These are phyloP conservation scores for Ustilago sp. DNA, from an alignment of 1,284 basidiomycete genomes.

Conservation along the genomic window DNA sequence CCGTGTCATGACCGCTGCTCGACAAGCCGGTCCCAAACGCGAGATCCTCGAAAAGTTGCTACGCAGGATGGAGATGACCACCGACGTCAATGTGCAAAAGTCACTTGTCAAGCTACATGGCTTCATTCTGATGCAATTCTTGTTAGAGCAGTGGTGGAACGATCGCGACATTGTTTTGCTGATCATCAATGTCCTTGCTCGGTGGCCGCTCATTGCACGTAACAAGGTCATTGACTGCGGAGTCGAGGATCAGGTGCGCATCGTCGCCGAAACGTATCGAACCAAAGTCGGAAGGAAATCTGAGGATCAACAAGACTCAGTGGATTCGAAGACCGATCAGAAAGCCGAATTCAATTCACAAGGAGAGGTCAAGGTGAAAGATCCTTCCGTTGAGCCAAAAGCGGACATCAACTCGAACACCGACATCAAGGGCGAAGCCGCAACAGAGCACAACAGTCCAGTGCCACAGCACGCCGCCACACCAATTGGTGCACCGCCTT, in stretches of 20 bases:
- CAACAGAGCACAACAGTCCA: neutral
- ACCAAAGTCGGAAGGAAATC: slow-evolving; percentile 25
- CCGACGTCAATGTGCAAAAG: slow-evolving; percentile 81
- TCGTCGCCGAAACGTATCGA: slow-evolving; percentile 42
- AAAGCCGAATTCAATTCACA: slow-evolving; percentile 1
- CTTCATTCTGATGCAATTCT: slow-evolving; percentile 89
- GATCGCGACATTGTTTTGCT: slow-evolving; percentile 80
- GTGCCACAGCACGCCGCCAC: neutral
- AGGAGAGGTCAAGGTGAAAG: slow-evolving; percentile 11
- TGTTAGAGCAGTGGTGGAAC: slow-evolving; percentile 82
- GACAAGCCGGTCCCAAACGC: slow-evolving; percentile 83
- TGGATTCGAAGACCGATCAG: neutral
- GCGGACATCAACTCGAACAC: neutral
- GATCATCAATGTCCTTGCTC: slow-evolving; percentile 70
- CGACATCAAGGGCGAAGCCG: slow-evolving; percentile 6
- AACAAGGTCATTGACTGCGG: slow-evolving; percentile 88
- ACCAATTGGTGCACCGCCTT: slow-evolving; percentile 24
- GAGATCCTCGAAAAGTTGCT: slow-evolving; percentile 86
- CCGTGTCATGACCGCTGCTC: slow-evolving; percentile 89
- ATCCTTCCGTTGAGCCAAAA: slow-evolving; percentile 1
- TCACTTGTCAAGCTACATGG: slow-evolving; percentile 93
- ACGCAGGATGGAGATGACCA: slow-evolving; percentile 88
- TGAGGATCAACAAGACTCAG: slow-evolving; percentile 72
- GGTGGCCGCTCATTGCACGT: slow-evolving; percentile 85
- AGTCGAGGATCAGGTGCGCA: slow-evolving; percentile 67